Evolutionary conservation across 169 alveolate species (phyloP), one percentile per base, ranked within the genome.

Genomic region (Theileria annulata): DNA sequence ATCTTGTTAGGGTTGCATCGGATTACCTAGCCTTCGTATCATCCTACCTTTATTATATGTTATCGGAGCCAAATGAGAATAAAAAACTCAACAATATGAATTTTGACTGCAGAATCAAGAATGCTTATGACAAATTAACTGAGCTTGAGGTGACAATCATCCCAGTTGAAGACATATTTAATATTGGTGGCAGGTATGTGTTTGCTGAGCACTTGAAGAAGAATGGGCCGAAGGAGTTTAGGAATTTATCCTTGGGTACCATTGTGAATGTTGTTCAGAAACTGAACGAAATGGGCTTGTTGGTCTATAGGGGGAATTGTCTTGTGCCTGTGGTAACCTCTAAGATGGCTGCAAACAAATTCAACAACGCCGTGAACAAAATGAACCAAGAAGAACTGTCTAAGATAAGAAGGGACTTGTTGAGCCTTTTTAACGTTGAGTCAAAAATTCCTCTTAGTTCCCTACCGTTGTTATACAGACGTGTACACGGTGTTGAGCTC

Each of bases 321-420:
- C 78, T 88, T 23, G 86, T 88, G 42, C 93, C 93, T n/a, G 85
- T 76, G 27, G 87, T 85, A 28, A 76, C 80, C 19, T 88, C 92
- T 10, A 60, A 49, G 77, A 37, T 90, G 6, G 37, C 84, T n/a
- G 73, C 85, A 17, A 63, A 51, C 35, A 64, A 58, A 51, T 33
- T 80, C 10, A 19, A 73, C 15, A 63, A 49, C 47, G 42, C 59
- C 3, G 31, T 15, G 37, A 49, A 48, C 27, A 49, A 25, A 17
- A 2, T n/a, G 9, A 25, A 72, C 13, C 4, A 60, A n/a, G 25
- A 48, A 27, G 9, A 21, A 12, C 71, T 62, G 27, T 23, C 48
- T 5, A 23, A 62, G 71, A 33, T 72, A 19, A n/a, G 79, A 15
- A 17, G 10, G 0, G 37, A 72, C 2, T 15, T 54, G 19, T 9